Percentiles rank a stretch among this genome's conserved stretches.
Evolutionary conservation across 2,329 filamentous ascomycete species (phyloP).

Genomic region (Neonectria hederae): DNA sequence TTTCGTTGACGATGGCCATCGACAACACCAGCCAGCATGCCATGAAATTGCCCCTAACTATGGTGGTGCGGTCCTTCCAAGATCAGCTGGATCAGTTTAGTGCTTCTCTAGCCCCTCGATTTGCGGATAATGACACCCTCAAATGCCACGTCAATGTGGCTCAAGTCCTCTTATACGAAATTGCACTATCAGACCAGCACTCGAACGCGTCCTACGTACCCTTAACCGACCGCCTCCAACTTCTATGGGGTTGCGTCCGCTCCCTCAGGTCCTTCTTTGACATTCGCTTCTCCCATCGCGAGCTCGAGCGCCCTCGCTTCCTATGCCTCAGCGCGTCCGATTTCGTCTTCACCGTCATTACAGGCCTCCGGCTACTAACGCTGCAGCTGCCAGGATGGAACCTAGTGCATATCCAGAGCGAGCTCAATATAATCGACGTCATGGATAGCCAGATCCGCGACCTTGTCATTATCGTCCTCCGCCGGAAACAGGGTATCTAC

Average conservation of each 20-base stretch:
- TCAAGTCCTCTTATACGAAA: constrained; percentile 58
- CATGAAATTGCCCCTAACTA: constrained; percentile 51
- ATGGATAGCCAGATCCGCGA: constrained; percentile 45
- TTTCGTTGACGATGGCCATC: constrained; percentile 52
- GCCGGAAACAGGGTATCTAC: constrained; percentile 42
- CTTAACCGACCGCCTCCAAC: constrained; percentile 52
- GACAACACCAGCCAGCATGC: constrained; percentile 42
- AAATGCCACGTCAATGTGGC: constrained; percentile 55
- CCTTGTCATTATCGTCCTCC: constrained; percentile 42
- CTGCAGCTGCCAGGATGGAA: constrained; percentile 59
- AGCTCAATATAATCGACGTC: constrained; percentile 46
- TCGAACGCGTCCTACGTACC: constrained; percentile 45
- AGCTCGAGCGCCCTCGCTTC: constrained; percentile 51
- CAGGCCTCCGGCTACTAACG: constrained; percentile 57
- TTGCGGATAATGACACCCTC: constrained; percentile 51
- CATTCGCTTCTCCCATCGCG: constrained; percentile 45
- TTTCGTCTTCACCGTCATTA: constrained; percentile 58
- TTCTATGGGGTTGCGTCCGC: constrained; percentile 57
- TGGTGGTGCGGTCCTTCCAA: constrained; percentile 55
- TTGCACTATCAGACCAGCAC: constrained; percentile 53
- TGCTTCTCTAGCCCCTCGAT: constrained; percentile 47
- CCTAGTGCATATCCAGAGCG: constrained; percentile 46
- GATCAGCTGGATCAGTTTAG: constrained; percentile 55
- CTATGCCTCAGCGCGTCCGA: constrained; percentile 58
- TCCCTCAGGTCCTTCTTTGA: constrained; percentile 54